Percentiles rank a stretch among this genome's conserved stretches.
Evolutionary conservation across 192 early-diverging fungal genomes (phyloP).

Genomic region (Coemansia sp.): DNA sequence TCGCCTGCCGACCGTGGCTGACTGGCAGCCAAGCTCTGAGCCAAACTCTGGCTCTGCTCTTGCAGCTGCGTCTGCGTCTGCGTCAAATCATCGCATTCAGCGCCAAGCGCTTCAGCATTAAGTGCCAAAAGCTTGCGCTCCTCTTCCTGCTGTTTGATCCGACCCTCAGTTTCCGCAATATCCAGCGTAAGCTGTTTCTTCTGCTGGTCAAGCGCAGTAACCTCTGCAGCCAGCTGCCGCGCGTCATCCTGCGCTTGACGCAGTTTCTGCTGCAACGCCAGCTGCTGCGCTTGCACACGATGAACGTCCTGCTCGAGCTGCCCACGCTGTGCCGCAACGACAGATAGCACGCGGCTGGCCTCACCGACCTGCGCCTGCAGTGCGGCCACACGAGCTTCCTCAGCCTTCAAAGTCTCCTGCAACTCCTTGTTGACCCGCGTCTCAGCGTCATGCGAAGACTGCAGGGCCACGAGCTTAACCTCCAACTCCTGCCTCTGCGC

Average conservation of each 20-base stretch:
- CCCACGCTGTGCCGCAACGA: conserved; percentile 36
- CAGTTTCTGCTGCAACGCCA: conserved; percentile 35
- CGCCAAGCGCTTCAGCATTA: conserved; percentile 6
- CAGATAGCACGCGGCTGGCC: conserved; percentile 28
- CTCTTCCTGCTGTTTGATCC: conserved; percentile 30
- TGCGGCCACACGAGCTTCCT: conserved; percentile 24
- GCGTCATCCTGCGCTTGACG: conserved; percentile 44
- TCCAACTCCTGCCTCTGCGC: conserved; percentile 52
- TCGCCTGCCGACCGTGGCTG: conserved; percentile 5
- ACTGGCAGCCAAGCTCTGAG: not conserved
- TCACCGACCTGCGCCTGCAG: conserved; percentile 37
- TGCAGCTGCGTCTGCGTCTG: conserved; percentile 12
- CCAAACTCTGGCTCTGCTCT: not conserved
- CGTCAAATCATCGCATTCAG: conserved; percentile 20
- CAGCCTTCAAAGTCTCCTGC: conserved; percentile 37
- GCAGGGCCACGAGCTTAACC: conserved; percentile 35
- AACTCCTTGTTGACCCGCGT: conserved; percentile 50
- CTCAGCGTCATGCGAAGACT: conserved; percentile 50
- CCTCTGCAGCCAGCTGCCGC: conserved; percentile 32
- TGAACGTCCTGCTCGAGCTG: conserved; percentile 47
- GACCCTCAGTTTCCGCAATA: conserved; percentile 17
- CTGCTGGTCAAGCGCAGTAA: conserved; percentile 30
- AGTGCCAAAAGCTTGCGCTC: conserved; percentile 13
- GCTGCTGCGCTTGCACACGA: conserved; percentile 43
- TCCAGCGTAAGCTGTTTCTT: conserved; percentile 31